Percentiles rank a stretch among this genome's conserved stretches.
phyloP scores from a whole-genome alignment of 805 yeast species.

The Wickerhamomyces bisporus region DNA sequence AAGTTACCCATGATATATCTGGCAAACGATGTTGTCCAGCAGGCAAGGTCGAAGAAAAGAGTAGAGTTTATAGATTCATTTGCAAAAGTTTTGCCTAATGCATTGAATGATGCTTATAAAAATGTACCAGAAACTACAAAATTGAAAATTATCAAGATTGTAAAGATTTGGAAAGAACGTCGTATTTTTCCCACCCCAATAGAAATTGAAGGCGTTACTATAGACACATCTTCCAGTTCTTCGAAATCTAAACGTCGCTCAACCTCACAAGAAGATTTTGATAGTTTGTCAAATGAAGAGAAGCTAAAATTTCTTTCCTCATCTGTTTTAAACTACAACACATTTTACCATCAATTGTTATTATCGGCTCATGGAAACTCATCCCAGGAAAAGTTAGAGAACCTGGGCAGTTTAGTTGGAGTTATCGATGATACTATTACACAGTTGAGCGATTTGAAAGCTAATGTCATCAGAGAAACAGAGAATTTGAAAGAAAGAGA shows the following conservation, averaged over 20 bases:
- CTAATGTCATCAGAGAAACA: slow-evolving; percentile 11
- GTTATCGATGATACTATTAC: slow-evolving; percentile 12
- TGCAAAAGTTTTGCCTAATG: slow-evolving; percentile 40
- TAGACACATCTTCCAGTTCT: background rate
- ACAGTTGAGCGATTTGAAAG: slow-evolving; percentile 14
- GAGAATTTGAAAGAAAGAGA: slow-evolving; percentile 7
- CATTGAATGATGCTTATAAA: slow-evolving; percentile 27
- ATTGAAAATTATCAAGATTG: slow-evolving; percentile 41
- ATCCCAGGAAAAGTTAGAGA: slow-evolving; percentile 7
- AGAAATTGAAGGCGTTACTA: slow-evolving; percentile 6
- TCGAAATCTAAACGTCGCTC: background rate
- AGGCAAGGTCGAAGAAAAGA: slow-evolving; percentile 58
- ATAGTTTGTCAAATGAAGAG: slow-evolving; percentile 5
- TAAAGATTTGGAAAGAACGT: slow-evolving; percentile 56
- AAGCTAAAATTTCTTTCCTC: slow-evolving; percentile 7
- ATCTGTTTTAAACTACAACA: slow-evolving; percentile 14
- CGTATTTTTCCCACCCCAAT: slow-evolving; percentile 31
- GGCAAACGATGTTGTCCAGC: slow-evolving; percentile 79
- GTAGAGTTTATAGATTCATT: slow-evolving; percentile 56
- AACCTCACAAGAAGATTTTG: background rate
- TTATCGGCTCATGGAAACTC: slow-evolving; percentile 14
- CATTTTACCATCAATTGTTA: slow-evolving; percentile 17
- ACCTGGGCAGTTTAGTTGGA: slow-evolving; percentile 4
- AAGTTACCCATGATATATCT: slow-evolving; percentile 60
- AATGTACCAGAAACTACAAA: slow-evolving; percentile 14